Percentiles rank a stretch among this genome's conserved stretches.
These are phyloP conservation scores for Agastache rugosa DNA, from an alignment of 257 asterid species.

Conservation along the genomic window DNA sequence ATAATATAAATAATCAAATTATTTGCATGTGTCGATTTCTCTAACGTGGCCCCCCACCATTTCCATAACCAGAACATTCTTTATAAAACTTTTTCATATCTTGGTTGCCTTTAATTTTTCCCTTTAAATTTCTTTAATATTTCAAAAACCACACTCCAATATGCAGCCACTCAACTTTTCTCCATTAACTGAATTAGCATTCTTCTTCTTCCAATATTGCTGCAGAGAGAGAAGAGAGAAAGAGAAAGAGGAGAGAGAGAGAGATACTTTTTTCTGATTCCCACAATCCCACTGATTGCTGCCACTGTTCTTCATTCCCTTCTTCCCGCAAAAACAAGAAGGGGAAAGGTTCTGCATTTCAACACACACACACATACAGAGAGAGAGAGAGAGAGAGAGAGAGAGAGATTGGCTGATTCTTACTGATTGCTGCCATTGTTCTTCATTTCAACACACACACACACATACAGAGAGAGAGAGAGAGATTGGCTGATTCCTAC, in stretches of 20 bases:
- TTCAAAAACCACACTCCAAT: background rate
- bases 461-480: no score
- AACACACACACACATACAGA: no score
- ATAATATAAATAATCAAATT: no score
- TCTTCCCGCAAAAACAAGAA: no score
- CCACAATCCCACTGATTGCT: no score
- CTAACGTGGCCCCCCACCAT: constrained; percentile 31
- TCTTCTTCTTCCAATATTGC: background rate
- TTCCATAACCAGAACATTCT: constrained; percentile 5
- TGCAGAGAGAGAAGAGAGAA: no score
- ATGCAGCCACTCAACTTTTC: background rate
- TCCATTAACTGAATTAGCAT: background rate
- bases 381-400: background rate
- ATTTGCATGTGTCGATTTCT: background rate
- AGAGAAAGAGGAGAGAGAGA: no score
- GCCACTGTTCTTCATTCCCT: no score
- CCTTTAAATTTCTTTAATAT: background rate
- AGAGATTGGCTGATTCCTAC: background rate
- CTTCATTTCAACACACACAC: no score
- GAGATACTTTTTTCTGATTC: no score
- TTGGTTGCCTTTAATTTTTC: background rate
- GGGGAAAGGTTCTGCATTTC: no score
- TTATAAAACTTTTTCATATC: background rate
- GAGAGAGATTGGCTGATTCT: background rate
- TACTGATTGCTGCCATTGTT: background rate